Evolutionary conservation across 257 asterid genomes (phyloP).

Genomic region (Henckelia pumila): DNA sequence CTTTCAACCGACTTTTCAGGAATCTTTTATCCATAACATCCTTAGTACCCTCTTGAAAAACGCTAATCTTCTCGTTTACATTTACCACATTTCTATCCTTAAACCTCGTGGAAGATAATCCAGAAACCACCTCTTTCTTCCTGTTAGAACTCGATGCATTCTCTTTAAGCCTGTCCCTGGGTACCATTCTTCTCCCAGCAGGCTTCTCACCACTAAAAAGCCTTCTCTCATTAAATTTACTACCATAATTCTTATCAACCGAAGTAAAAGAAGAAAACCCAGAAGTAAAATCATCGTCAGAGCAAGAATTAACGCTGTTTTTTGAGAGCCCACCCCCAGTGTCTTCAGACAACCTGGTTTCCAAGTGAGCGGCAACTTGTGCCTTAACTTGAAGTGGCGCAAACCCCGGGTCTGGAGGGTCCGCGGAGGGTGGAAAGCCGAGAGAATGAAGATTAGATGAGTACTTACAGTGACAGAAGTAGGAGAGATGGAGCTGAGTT

Average conservation of each 20-base stretch:
- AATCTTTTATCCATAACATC: slow-evolving; percentile 14
- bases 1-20: slow-evolving; percentile 19
- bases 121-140: slow-evolving; percentile 31
- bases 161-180: slow-evolving; percentile 48
- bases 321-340: slow-evolving; percentile 26
- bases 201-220: slow-evolving; percentile 25
- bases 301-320: slow-evolving; percentile 20
- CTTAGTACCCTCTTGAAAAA: slow-evolving; percentile 18
- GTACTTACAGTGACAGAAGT: slow-evolving; percentile 42
- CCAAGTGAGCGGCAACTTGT: slow-evolving; percentile 38
- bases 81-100: slow-evolving; percentile 27
- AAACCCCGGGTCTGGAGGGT: slow-evolving; percentile 24
- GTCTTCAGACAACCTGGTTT: slow-evolving; percentile 28
- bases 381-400: slow-evolving; percentile 26
- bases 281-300: slow-evolving; percentile 31
- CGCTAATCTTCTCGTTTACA: slow-evolving; percentile 17
- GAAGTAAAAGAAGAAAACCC: slow-evolving; percentile 41
- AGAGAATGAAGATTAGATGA: slow-evolving; percentile 29
- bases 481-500: slow-evolving; percentile 49
- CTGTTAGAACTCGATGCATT: slow-evolving; percentile 29
- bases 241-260: slow-evolving; percentile 21
- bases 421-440: slow-evolving; percentile 11
- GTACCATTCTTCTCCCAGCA: slow-evolving; percentile 39
- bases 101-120: slow-evolving; percentile 29
- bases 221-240: slow-evolving; percentile 22